Percentiles rank a stretch among this genome's conserved stretches.
Evolutionary conservation across 495 filamentous ascomycete genomes (phyloP).

Genomic region (Symbiotaphrina buchneri): DNA sequence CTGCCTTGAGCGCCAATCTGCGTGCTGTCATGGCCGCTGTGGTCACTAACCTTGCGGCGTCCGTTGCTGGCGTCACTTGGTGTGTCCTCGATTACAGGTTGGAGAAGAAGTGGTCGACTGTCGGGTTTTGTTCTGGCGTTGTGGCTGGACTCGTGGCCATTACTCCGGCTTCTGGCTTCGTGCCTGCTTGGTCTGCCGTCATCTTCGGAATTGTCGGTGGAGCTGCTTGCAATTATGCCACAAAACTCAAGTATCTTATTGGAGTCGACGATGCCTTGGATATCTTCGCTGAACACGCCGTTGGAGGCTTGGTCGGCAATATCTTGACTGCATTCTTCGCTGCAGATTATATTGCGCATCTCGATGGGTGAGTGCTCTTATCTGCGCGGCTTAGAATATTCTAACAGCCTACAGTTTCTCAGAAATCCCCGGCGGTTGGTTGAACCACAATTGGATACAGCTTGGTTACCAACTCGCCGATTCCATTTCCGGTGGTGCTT

Average conservation of each 20-base stretch:
- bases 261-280: constrained; percentile 78
- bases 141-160: constrained; percentile 85
- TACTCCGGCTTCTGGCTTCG: constrained; percentile 76
- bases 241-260: constrained; percentile 83
- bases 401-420: too few relatives aligned
- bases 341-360: constrained; percentile 72
- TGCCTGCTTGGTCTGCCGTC: constrained; percentile 85
- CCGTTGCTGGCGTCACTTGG: constrained; percentile 86
- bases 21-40: constrained; percentile 60
- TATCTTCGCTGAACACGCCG: constrained; percentile 79
- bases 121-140: constrained; percentile 90
- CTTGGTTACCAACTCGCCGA: constrained; percentile 77
- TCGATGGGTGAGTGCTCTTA: too few relatives aligned
- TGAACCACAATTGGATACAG: constrained; percentile 81
- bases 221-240: constrained; percentile 78
- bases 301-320: constrained; percentile 81
- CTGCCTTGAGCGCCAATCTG: constrained; percentile 72
- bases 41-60: constrained; percentile 55
- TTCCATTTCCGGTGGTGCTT: constrained; percentile 58
- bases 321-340: constrained; percentile 81
- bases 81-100: constrained; percentile 85
- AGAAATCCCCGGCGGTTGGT: constrained; percentile 62
- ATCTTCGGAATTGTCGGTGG: constrained; percentile 75
- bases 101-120: constrained; percentile 89
- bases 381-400: too few relatives aligned